These are phyloP conservation scores for Mortierella polycephala DNA, from an alignment of 371 early-diverging fungal genomes.

Conservation along the genomic window DNA sequence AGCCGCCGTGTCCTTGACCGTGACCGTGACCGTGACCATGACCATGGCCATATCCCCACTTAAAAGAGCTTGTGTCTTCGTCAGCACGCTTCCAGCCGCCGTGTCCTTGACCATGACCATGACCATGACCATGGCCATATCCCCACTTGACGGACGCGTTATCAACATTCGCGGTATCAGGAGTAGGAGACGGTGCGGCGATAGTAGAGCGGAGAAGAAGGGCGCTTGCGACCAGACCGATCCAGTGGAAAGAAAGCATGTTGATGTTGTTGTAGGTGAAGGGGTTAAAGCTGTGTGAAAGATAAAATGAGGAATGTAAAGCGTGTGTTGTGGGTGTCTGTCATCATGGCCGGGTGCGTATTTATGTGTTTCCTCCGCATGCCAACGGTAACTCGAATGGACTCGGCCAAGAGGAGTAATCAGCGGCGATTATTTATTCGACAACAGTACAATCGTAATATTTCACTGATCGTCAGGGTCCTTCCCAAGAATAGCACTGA, in stretches of 20 bases:
- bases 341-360: not conserved
- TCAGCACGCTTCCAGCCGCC: not conserved
- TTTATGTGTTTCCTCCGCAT: too few species aligned
- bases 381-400: too few species aligned
- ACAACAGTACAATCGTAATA: not conserved
- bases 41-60: too few species aligned
- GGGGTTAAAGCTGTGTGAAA: not conserved
- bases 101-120: not conserved
- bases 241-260: not conserved
- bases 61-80: not conserved
- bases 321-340: not conserved
- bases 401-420: not conserved
- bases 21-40: too few species aligned
- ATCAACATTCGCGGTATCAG: not conserved
- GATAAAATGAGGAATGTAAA: not conserved
- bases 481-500: conserved; percentile 11
- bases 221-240: not conserved
- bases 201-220: not conserved
- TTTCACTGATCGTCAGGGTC: not conserved
- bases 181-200: not conserved
- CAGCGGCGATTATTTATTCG: not conserved
- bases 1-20: too few species aligned
- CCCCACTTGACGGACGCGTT: not conserved
- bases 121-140: not conserved
- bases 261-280: not conserved